Evolutionary conservation across 1,284 basidiomycete genomes (phyloP).

Genomic region (Trametes versicolor): DNA sequence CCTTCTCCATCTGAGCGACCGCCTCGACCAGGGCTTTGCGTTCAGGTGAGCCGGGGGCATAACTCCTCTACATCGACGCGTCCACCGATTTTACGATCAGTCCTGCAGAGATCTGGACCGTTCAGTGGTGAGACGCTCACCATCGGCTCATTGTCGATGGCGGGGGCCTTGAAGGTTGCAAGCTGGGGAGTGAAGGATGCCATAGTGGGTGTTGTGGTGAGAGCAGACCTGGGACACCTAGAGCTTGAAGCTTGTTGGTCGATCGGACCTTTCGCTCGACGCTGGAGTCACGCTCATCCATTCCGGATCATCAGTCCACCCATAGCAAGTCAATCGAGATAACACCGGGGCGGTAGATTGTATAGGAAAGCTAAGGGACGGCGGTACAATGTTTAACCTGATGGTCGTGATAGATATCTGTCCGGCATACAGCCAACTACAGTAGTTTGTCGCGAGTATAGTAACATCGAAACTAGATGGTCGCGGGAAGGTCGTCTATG

Average conservation of each 20-base stretch:
- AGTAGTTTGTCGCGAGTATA: neutral
- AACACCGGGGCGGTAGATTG: constrained; percentile 1
- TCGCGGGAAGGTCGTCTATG: constrained; percentile 69
- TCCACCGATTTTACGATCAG: constrained; percentile 8
- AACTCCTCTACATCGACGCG: constrained; percentile 55
- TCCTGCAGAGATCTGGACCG: neutral
- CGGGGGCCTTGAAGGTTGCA: constrained; percentile 85
- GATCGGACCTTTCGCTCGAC: too few species aligned
- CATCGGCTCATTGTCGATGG: constrained; percentile 92
- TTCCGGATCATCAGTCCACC: neutral
- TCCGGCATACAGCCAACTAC: neutral
- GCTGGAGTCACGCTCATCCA: constrained; percentile 16
- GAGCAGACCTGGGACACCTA: constrained; percentile 3
- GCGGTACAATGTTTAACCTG: constrained; percentile 10
- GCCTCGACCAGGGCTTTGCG: constrained; percentile 81
- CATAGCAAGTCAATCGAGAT: constrained; percentile 8
- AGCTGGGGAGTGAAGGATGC: constrained; percentile 67
- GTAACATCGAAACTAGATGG: constrained; percentile 51
- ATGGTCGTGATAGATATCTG: constrained; percentile 4
- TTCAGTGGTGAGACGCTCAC: constrained; percentile 53
- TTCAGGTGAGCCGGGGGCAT: constrained; percentile 85
- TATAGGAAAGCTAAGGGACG: neutral
- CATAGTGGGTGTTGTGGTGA: constrained; percentile 37
- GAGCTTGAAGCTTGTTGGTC: neutral
- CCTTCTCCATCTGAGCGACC: constrained; percentile 82